phyloP scores from a whole-genome alignment of 306 rosid genomes.

The Clitoria ternatea region DNA sequence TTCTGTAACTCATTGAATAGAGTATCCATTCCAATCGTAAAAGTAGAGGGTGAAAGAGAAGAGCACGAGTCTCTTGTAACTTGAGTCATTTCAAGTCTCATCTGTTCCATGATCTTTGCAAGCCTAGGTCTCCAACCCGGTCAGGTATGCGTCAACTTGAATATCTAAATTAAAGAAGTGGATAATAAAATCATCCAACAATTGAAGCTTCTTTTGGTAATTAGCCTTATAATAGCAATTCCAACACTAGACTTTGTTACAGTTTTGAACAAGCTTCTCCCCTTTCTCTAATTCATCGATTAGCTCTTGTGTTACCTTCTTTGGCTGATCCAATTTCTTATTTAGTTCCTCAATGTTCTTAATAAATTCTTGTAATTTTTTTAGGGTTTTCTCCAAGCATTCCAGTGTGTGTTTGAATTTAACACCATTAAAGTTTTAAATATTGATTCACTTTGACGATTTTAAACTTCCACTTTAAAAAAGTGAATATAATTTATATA shows the following conservation, averaged over 20 bases:
- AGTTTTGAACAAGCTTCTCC: slow-evolving; percentile 25
- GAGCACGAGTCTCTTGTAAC: slow-evolving; percentile 22
- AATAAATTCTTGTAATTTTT: slow-evolving; percentile 13
- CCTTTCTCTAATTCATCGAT: slow-evolving; percentile 21
- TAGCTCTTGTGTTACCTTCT: slow-evolving; percentile 7
- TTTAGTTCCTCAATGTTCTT: slow-evolving; percentile 22
- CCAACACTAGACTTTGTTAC: slow-evolving; percentile 34
- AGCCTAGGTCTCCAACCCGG: not conserved
- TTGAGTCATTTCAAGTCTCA: no score
- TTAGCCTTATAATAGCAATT: not conserved
- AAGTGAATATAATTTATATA: no score
- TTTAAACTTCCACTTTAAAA: no score
- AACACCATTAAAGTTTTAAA: no score
- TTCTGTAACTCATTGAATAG: slow-evolving; percentile 41
- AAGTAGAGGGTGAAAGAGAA: slow-evolving; percentile 26
- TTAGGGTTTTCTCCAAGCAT: slow-evolving; percentile 8
- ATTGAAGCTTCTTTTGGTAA: slow-evolving; percentile 34
- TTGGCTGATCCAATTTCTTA: slow-evolving; percentile 16
- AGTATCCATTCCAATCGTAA: slow-evolving; percentile 43
- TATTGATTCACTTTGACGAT: no score
- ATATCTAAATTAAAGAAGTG: slow-evolving; percentile 18
- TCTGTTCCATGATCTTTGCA: no score
- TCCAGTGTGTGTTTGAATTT: slow-evolving; percentile 26
- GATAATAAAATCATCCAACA: slow-evolving; percentile 6
- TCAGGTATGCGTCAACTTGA: slow-evolving; percentile 16